A percentile compares a stretch with the other conserved stretches of the same genome.
Evolutionary conservation across 73 alveolate species (phyloP).

Genomic region (Tetrahymena borealis): DNA sequence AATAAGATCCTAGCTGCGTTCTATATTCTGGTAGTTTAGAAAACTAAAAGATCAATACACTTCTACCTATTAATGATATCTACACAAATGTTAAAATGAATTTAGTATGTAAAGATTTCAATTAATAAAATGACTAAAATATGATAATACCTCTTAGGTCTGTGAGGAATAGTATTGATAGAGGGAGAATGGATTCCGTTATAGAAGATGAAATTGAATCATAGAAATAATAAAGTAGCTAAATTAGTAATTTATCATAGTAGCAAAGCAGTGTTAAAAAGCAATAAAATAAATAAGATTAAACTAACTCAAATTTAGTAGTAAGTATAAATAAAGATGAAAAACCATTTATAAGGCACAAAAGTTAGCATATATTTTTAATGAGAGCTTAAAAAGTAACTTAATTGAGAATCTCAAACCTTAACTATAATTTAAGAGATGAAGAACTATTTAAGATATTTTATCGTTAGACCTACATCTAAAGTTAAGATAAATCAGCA

Average conservation of each 20-base stretch:
- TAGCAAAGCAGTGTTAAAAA: too few species aligned
- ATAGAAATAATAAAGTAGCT: background rate
- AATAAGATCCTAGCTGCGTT: background rate
- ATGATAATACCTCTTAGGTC: background rate
- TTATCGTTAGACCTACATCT: background rate
- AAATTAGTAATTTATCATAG: background rate
- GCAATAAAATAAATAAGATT: background rate
- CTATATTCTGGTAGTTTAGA: background rate
- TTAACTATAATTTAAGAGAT: background rate
- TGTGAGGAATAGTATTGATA: background rate
- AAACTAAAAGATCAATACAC: background rate
- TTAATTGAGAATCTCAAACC: background rate
- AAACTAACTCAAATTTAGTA: background rate
- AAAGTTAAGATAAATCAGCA: background rate
- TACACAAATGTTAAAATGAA: background rate
- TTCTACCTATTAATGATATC: background rate
- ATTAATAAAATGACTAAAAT: background rate
- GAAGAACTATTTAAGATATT: background rate
- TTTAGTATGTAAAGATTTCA: background rate
- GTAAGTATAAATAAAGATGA: background rate
- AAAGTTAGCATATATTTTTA: background rate
- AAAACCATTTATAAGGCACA: background rate
- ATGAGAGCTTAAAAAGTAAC: background rate
- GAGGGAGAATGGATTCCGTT: background rate
- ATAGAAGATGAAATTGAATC: background rate